Evolutionary conservation across 169 alveolate species (phyloP), one percentile per base, ranked within the genome.

Genomic region (Cryptosporidium meleagridis): DNA sequence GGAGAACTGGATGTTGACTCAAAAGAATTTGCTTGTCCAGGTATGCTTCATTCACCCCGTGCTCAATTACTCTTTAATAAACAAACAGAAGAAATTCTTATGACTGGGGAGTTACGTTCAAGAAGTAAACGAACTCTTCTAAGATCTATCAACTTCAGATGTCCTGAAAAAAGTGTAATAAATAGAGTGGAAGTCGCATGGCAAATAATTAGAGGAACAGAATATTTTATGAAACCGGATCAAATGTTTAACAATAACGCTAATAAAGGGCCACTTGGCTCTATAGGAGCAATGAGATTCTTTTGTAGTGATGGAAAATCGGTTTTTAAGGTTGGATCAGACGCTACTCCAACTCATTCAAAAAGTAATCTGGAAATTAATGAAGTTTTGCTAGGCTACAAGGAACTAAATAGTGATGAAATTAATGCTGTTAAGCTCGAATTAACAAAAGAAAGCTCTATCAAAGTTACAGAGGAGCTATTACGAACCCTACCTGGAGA

Each of bases 261-360:
- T 26, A 39, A 10, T n/a, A 80, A 67, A 41, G 48, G 51, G 29
- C 48, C 75, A 23, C 44, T 45, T 21, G 89, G 89, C 51, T 80
- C 89, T 16, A 62, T 80, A 58, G 89, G 61, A 39, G 89, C 89
- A 6, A 61, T 80, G 58, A 80, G 75, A 48, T 80, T 80, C 21
- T 80, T 80, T 65, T 80, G 89, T 37, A 80, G 89, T 21, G 89
- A 80, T 26, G 89, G 89, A 10, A 65, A 62, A 31, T 80, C 89
- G 3, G 48, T 67, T 18, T 62, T 80, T 14, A 80, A 80, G 70
- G 75, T 80, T 26, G 89, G 89, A 37, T 31, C 89, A n/a, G 89
- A 80, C n/a, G 21, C 89, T 21, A 62, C 55, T 44, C 68, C 75
- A 62, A 80, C 89, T 12, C 89, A 80, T 26, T 41, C 89, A n/a